Evolutionary conservation across 495 filamentous ascomycete genomes (phyloP).

Genomic region (Penicillium ucsense): DNA sequence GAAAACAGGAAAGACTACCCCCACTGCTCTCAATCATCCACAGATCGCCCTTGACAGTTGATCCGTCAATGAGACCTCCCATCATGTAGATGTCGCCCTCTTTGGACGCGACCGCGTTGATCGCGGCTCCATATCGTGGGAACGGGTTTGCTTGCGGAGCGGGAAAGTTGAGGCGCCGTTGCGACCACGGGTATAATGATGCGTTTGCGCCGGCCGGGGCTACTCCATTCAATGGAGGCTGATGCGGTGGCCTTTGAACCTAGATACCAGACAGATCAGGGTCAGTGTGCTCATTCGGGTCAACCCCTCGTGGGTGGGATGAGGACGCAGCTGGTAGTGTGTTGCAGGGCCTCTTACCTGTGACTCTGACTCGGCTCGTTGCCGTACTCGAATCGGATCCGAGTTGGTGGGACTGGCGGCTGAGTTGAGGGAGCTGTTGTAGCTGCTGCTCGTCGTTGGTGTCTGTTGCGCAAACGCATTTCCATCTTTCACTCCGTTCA

Average conservation of each 20-base stretch:
- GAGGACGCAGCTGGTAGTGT: too few relatives aligned
- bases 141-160: conserved; percentile 79
- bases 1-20: conserved; percentile 80
- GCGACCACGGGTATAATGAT: conserved; percentile 91
- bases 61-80: conserved; percentile 90
- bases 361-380: conserved; percentile 40
- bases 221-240: conserved; percentile 19
- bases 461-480: conserved; percentile 35
- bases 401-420: conserved; percentile 41
- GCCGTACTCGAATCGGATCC: conserved; percentile 42
- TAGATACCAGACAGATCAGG: conserved; percentile 3
- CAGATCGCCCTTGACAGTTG: conserved; percentile 89
- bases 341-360: conserved; percentile 27
- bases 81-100: conserved; percentile 97
- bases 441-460: conserved; percentile 52
- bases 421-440: conserved; percentile 55
- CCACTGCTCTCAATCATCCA: conserved; percentile 93
- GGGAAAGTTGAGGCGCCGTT: conserved; percentile 77
- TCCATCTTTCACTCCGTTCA: conserved; percentile 35
- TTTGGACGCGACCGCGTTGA: conserved; percentile 85
- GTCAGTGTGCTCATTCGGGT: background rate
- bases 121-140: conserved; percentile 92
- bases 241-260: conserved; percentile 25
- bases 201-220: conserved; percentile 37
- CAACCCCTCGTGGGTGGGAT: too few relatives aligned